Evolutionary conservation across 441 rosid species (phyloP).

Genomic region (Mallotus japonicus): DNA sequence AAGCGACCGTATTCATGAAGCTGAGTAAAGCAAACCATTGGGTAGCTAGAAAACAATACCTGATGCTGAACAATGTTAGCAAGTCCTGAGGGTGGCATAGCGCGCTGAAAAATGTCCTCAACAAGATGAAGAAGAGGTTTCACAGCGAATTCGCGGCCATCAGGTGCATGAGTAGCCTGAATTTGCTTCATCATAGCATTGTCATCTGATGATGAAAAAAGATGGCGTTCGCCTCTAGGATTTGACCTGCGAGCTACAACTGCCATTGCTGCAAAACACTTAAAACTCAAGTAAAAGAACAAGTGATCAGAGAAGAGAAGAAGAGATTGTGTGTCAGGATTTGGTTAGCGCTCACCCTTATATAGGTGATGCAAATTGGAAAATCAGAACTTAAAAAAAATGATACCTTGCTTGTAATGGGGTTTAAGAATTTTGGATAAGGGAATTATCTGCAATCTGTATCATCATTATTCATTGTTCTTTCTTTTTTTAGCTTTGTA

Average conservation of each 20-base stretch:
- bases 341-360: conserved; percentile 18
- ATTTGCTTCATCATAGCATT: conserved; percentile 53
- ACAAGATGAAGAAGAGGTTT: conserved; percentile 45
- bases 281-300: not conserved
- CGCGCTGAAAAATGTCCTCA: conserved; percentile 52
- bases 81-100: conserved; percentile 9
- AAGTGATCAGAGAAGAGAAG: conserved; percentile 1
- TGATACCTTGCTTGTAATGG: conserved; percentile 48
- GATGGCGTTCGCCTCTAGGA: conserved; percentile 29
- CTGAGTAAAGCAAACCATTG: not conserved
- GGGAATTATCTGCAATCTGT: not conserved
- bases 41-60: conserved; percentile 3
- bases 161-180: conserved; percentile 57
- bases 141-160: conserved; percentile 44
- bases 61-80: conserved; percentile 15
- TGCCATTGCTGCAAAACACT: conserved; percentile 19
- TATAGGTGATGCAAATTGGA: conserved; percentile 33
- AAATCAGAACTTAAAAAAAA: conserved; percentile 13
- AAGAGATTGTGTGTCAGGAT: conserved; percentile 11
- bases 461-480: not conserved
- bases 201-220: conserved; percentile 56
- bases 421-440: conserved; percentile 33
- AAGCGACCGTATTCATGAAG: not conserved
- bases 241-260: conserved; percentile 20
- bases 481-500: conserved; percentile 8